Evolutionary conservation across 768 basidiomycete genomes (phyloP), one percentile per base, ranked within the genome.

Genomic region (Tremella mesenterica): DNA sequence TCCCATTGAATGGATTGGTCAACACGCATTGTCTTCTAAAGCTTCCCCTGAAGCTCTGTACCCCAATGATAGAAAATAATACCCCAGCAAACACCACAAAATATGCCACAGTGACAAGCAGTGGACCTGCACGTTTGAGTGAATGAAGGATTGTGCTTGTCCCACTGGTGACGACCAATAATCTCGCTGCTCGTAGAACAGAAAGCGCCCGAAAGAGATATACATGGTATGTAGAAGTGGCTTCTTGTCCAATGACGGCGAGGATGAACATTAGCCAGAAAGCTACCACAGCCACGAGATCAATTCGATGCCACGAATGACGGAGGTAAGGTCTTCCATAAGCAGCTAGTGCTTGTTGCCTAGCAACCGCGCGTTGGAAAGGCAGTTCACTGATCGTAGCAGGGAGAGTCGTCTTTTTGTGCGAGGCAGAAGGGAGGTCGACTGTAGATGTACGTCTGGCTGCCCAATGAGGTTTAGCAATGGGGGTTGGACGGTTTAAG

Each of bases 131-230:
- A 1, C 82, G 84, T 75, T 96, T 97, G 51, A 97, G 76, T 2
- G 88, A 91, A 54, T 83, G 85, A 78, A 97, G 84, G 65, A 97
- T 95, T 0, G 91, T 85, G 78, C 89, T 85, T 20, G 93, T 97
- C 73, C 93, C 93, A 57, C 82, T 83, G 1, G 92, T 93, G 53
- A 96, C 81, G 4, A 89, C 81, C 38, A 97, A 75, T 38, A 97
- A 74, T 57, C 93, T 79, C 1, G 86, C 83, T 1, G 83, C 85
- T 59, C 93, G 77, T 16, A 96, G 76, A 26, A 91, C 87, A 59
- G 86, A 87, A 71, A 97, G 71, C 0, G 91, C 91, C 38, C 91
- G 80, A 67, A 96, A 96, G 28, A 91, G 72, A 18, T 86, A 92
- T 53, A 95, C 79, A 71, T 93, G 91, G 48, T 81, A 71, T 16